Evolutionary conservation across 2,329 filamentous ascomycete genomes (phyloP).

Genomic region (Tothia fuscella): DNA sequence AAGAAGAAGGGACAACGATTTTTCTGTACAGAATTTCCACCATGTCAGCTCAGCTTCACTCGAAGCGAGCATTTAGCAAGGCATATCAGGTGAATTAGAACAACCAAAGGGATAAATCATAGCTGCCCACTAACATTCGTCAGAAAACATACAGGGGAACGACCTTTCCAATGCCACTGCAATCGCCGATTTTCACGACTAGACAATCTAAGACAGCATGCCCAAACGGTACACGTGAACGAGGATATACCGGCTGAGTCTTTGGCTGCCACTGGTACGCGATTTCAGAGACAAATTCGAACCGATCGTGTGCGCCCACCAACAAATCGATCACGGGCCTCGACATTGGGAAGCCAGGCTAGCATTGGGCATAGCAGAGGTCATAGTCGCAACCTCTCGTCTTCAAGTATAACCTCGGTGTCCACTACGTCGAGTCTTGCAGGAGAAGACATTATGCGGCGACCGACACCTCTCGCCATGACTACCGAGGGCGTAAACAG

Average conservation of each 20-base stretch:
- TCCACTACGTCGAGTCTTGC: constrained; percentile 48
- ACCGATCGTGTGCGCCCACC: constrained; percentile 72
- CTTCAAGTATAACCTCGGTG: constrained; percentile 73
- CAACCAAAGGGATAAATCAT: constrained; percentile 10
- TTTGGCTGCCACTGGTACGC: constrained; percentile 78
- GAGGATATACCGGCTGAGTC: constrained; percentile 94
- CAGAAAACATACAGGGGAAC: constrained; percentile 96
- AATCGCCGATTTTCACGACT: constrained; percentile 83
- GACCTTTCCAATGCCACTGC: constrained; percentile 94
- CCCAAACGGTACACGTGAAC: constrained; percentile 93
- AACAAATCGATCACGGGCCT: constrained; percentile 59
- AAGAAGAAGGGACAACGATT: constrained; percentile 97
- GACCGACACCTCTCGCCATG: constrained; percentile 76
- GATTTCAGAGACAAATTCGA: constrained; percentile 84
- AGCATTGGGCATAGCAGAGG: constrained; percentile 35
- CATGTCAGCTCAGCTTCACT: constrained; percentile 89
- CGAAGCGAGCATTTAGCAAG: constrained; percentile 88
- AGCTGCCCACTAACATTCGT: constrained; percentile 17
- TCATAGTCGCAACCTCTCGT: constrained; percentile 68
- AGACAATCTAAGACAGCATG: constrained; percentile 92
- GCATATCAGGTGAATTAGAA: constrained; percentile 82
- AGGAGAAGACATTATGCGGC: constrained; percentile 52
- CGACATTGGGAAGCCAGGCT: constrained; percentile 58
- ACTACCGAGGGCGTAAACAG: constrained; percentile 52
- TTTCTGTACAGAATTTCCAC: constrained; percentile 90